Conservation (phyloP, 495 filamentous ascomycete species). For the Hapsidospora chrysogenum region DNA sequence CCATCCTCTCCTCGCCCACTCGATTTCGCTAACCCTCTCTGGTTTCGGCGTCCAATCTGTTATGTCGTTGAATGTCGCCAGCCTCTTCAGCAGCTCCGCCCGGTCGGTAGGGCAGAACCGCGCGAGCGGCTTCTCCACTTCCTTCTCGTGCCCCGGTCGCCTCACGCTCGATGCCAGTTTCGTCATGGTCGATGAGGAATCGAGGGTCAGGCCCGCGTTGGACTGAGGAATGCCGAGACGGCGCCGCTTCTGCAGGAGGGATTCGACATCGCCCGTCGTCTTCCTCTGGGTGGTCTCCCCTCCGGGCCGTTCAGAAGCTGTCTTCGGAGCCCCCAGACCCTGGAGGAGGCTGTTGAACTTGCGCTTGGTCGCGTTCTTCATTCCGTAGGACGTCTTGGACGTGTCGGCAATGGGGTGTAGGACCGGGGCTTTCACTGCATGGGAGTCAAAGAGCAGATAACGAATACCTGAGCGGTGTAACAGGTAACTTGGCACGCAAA, state of each 20-base stretch:
- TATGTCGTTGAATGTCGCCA: constrained; percentile 78
- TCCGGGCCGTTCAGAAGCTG: constrained; percentile 6
- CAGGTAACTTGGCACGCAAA: too few species aligned
- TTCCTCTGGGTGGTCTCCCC: constrained; percentile 18
- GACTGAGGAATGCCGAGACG: constrained; percentile 2
- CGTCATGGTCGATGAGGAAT: background rate
- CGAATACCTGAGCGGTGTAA: too few species aligned
- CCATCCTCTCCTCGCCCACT: constrained; percentile 95
- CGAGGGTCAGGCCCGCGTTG: background rate
- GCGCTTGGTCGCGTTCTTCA: constrained; percentile 39
- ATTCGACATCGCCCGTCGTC: constrained; percentile 4
- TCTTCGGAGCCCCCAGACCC: constrained; percentile 24
- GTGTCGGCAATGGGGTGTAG: too few species aligned
- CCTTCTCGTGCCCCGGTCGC: background rate
- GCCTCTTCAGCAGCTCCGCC: constrained; percentile 58
- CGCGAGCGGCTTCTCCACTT: constrained; percentile 5
- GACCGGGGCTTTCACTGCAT: too few species aligned
- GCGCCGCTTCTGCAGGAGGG: constrained; percentile 2
- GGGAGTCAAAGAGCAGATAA: too few species aligned
- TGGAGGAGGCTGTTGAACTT: constrained; percentile 40
- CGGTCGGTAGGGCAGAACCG: constrained; percentile 71
- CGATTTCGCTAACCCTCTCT: constrained; percentile 66
- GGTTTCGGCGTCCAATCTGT: constrained; percentile 81
- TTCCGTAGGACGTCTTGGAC: too few species aligned
- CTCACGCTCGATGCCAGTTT: background rate